phyloP scores from a whole-genome alignment of 805 yeast species.

The Cyberlindnera samutprakarnensis region DNA sequence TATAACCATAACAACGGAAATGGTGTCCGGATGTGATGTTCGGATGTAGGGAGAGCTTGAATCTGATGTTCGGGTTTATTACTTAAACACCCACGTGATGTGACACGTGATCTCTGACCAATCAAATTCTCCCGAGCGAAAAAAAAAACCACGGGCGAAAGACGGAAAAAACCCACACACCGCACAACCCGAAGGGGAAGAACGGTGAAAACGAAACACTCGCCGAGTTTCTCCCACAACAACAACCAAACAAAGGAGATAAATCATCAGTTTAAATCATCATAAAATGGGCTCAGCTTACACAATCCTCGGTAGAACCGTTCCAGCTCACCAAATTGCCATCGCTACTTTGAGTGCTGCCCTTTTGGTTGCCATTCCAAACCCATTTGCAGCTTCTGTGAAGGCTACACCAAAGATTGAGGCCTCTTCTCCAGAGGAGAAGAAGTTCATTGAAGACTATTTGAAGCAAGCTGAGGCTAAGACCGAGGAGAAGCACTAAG shows the following conservation, averaged over 20 bases:
- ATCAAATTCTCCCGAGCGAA: too few relatives aligned
- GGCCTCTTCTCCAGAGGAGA: slow-evolving; percentile 83
- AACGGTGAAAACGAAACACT: too few relatives aligned
- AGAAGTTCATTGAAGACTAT: slow-evolving; percentile 70
- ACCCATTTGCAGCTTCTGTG: slow-evolving; percentile 40
- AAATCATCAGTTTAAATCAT: too few relatives aligned
- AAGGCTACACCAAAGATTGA: slow-evolving; percentile 55
- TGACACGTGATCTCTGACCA: slow-evolving; percentile 1
- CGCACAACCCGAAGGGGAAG: too few relatives aligned
- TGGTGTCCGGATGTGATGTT: not conserved
- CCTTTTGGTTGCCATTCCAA: slow-evolving; percentile 55
- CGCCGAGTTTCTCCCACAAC: too few relatives aligned
- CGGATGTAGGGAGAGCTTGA: not conserved
- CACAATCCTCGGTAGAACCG: slow-evolving; percentile 73
- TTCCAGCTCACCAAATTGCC: slow-evolving; percentile 82
- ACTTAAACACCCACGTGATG: not conserved
- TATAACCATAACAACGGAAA: too few relatives aligned
- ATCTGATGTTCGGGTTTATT: not conserved
- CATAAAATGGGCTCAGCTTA: slow-evolving; percentile 89
- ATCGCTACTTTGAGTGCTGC: slow-evolving; percentile 73
- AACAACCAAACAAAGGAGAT: too few relatives aligned
- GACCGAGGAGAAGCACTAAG: slow-evolving; percentile 24
- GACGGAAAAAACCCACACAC: not conserved
- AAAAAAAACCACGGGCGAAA: not conserved
- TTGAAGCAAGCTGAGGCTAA: slow-evolving; percentile 39